Conservation (phyloP, 345 rosid species). For the Populus ilicifolia region DNA sequence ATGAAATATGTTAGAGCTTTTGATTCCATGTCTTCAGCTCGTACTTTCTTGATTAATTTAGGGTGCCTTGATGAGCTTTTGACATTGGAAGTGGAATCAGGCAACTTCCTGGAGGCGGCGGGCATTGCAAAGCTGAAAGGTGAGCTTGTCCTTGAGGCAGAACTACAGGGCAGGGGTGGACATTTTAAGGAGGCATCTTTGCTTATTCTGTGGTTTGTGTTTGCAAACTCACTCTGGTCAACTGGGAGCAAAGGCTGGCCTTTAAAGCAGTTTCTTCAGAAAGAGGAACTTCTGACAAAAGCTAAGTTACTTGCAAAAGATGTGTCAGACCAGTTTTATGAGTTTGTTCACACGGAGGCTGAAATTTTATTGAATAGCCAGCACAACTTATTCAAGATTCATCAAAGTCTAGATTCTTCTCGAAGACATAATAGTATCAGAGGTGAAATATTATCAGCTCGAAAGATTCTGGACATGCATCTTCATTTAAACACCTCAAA, state of each 20-base stretch:
- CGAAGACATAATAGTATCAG: slow-evolving; percentile 18
- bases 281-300: slow-evolving; percentile 32
- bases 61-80: slow-evolving; percentile 26
- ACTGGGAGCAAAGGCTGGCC: slow-evolving; percentile 46
- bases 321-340: slow-evolving; percentile 24
- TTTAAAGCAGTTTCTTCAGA: slow-evolving; percentile 29
- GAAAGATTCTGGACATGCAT: slow-evolving; percentile 43
- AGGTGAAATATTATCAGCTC: slow-evolving; percentile 38
- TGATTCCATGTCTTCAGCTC: neutral
- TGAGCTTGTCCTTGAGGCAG: slow-evolving; percentile 29
- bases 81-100: slow-evolving; percentile 22
- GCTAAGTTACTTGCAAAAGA: slow-evolving; percentile 33
- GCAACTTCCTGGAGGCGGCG: slow-evolving; percentile 25
- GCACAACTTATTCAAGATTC: slow-evolving; percentile 21
- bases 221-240: slow-evolving; percentile 44
- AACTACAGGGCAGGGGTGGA: slow-evolving; percentile 35
- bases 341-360: slow-evolving; percentile 26
- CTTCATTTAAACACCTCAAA: slow-evolving; percentile 8
- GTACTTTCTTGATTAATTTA: slow-evolving; percentile 10
- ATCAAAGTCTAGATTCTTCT: slow-evolving; percentile 29
- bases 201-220: slow-evolving; percentile 31
- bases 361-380: slow-evolving; percentile 22
- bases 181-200: slow-evolving; percentile 29
- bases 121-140: slow-evolving; percentile 35
- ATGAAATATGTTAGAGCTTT: slow-evolving; percentile 28